Evolutionary conservation across 2,329 filamentous ascomycete species (phyloP).

Genomic region (Ascochyta rabiei): DNA sequence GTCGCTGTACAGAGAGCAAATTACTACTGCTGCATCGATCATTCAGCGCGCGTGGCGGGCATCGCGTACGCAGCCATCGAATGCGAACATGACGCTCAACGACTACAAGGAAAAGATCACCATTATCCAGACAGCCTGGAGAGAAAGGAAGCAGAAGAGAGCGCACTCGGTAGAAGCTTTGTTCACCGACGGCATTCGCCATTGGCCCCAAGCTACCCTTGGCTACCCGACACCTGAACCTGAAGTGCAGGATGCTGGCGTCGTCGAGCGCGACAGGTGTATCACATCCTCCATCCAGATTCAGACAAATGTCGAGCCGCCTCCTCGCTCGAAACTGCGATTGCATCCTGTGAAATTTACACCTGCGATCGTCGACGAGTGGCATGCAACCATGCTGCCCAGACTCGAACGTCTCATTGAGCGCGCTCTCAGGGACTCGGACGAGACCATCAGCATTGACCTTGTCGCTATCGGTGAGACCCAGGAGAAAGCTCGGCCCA

Average conservation of each 20-base stretch:
- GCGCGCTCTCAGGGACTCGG: constrained; percentile 73
- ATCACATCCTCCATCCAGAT: constrained; percentile 45
- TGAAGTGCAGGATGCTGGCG: constrained; percentile 28
- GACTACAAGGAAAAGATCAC: constrained; percentile 50
- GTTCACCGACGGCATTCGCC: constrained; percentile 37
- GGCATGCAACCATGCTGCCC: constrained; percentile 74
- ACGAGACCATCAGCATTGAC: constrained; percentile 79
- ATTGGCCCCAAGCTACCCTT: constrained; percentile 43
- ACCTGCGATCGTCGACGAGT: constrained; percentile 69
- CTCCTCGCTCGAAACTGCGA: constrained; percentile 43
- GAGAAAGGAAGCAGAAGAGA: constrained; percentile 40
- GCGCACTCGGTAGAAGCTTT: constrained; percentile 40
- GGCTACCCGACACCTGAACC: constrained; percentile 44
- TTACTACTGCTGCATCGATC: constrained; percentile 38
- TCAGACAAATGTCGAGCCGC: constrained; percentile 36
- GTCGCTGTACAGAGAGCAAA: constrained; percentile 33
- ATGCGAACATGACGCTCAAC: constrained; percentile 32
- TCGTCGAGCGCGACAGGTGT: constrained; percentile 25
- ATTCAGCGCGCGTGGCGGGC: constrained; percentile 48
- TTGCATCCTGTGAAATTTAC: constrained; percentile 60
- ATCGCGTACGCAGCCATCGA: constrained; percentile 28
- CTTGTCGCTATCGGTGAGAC: constrained; percentile 76
- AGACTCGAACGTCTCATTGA: constrained; percentile 74
- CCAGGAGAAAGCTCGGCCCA: constrained; percentile 69
- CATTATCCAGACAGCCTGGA: constrained; percentile 48